phyloP scores from a whole-genome alignment of 1,139 yeast genomes.

The Hemisphaericaspora subhashii region DNA sequence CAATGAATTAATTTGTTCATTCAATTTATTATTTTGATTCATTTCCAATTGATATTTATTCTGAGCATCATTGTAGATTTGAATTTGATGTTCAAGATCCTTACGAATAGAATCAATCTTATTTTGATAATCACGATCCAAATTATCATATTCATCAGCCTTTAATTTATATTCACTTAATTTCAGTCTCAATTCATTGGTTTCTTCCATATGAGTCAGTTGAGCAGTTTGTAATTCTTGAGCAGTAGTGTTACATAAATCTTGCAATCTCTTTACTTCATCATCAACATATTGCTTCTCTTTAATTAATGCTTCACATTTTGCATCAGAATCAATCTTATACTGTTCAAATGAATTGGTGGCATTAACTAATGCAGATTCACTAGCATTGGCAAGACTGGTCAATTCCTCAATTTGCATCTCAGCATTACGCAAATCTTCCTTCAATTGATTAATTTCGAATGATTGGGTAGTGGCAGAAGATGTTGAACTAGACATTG shows the following conservation, averaged over 20 bases:
- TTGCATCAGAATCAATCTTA: conserved; percentile 26
- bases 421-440: conserved; percentile 40
- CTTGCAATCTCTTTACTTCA: conserved; percentile 21
- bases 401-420: conserved; percentile 40
- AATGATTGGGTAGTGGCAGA: conserved; percentile 12
- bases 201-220: conserved; percentile 17
- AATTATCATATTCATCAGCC: conserved; percentile 35
- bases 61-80: conserved; percentile 50
- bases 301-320: conserved; percentile 19
- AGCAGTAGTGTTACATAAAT: conserved; percentile 16
- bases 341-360: conserved; percentile 39
- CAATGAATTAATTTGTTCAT: conserved; percentile 42
- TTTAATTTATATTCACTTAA: conserved; percentile 25
- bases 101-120: conserved; percentile 28
- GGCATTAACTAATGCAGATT: conserved; percentile 39
- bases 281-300: conserved; percentile 25
- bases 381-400: conserved; percentile 42
- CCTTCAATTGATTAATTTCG: conserved; percentile 36
- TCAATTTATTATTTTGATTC: conserved; percentile 56
- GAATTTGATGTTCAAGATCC: conserved; percentile 55
- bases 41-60: conserved; percentile 59
- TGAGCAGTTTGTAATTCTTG: conserved; percentile 19
- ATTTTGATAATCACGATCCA: conserved; percentile 36
- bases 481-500: conserved; percentile 7
- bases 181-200: conserved; percentile 25